These are phyloP conservation scores for Penstemon davidsonii DNA, from an alignment of 257 asterid species.

Conservation along the genomic window DNA sequence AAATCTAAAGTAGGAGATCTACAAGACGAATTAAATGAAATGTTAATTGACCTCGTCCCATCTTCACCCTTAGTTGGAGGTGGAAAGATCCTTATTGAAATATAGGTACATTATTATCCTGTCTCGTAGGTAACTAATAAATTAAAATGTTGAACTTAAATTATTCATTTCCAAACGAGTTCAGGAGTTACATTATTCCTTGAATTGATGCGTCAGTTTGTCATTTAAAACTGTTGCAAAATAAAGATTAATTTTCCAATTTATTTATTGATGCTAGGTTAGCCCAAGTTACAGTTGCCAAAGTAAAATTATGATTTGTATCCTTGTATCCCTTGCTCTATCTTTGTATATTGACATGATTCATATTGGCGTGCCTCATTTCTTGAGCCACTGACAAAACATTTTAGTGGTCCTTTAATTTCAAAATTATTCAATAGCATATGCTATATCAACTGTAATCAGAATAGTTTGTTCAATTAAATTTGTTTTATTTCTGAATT, in stretches of 20 bases:
- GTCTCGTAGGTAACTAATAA: background rate
- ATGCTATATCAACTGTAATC: no score
- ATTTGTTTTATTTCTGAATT: background rate
- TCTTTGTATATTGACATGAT: background rate
- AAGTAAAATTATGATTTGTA: background rate
- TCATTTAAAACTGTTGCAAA: no score
- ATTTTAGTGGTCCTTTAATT: background rate
- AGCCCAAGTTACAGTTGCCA: background rate
- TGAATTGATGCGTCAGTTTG: background rate
- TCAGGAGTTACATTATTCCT: background rate
- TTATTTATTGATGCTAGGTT: background rate
- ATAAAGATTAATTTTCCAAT: background rate
- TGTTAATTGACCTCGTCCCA: background rate
- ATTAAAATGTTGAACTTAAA: background rate
- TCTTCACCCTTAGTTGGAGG: background rate
- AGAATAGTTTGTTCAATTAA: background rate
- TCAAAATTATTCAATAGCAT: background rate
- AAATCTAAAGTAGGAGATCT: conserved; percentile 13
- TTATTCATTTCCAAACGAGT: conserved; percentile 1
- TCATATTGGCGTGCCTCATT: background rate
- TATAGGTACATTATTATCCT: background rate
- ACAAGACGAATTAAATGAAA: background rate
- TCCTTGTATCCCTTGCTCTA: background rate
- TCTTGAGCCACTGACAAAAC: background rate
- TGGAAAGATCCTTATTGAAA: background rate